Evolutionary conservation across 768 basidiomycete genomes (phyloP).

Genomic region (Candolleomyces aberdarensis): DNA sequence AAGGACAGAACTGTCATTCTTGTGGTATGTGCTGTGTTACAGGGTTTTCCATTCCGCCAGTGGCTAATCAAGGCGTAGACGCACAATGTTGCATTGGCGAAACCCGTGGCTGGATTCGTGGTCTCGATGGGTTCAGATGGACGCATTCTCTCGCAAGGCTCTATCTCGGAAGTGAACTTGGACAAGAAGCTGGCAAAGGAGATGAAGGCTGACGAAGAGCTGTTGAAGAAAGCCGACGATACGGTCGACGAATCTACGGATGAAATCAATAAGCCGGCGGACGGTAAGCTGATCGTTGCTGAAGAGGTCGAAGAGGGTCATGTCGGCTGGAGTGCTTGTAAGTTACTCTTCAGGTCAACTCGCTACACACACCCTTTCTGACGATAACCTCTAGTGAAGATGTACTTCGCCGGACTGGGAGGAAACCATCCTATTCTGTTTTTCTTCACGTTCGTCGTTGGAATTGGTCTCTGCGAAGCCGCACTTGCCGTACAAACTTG

Average conservation of each 20-base stretch:
- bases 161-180: slow-evolving; percentile 41
- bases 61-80: slow-evolving; percentile 23
- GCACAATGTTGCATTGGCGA: slow-evolving; percentile 47
- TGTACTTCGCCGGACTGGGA: slow-evolving; percentile 33
- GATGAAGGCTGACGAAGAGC: slow-evolving; percentile 25
- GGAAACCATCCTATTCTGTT: slow-evolving; percentile 30
- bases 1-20: slow-evolving; percentile 77
- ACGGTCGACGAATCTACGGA: slow-evolving; percentile 16
- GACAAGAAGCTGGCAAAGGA: slow-evolving; percentile 23
- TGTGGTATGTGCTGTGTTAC: slow-evolving; percentile 42
- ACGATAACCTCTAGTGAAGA: slow-evolving; percentile 21
- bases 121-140: slow-evolving; percentile 57
- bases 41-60: background rate
- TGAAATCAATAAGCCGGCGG: slow-evolving; percentile 17
- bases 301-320: slow-evolving; percentile 63
- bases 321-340: slow-evolving; percentile 48
- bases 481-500: slow-evolving; percentile 33
- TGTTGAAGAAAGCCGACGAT: too few species aligned
- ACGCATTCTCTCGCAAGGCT: slow-evolving; percentile 44
- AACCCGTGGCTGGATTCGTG: slow-evolving; percentile 50
- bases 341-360: slow-evolving; percentile 10
- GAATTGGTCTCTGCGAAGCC: slow-evolving; percentile 23
- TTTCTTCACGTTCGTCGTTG: slow-evolving; percentile 25
- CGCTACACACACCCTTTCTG: background rate
- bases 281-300: slow-evolving; percentile 56